Percentiles rank a stretch among this genome's conserved stretches.
These are phyloP conservation scores for Apophysomyces sp. DNA, from an alignment of 371 early-diverging fungal genomes.

Conservation along the genomic window DNA sequence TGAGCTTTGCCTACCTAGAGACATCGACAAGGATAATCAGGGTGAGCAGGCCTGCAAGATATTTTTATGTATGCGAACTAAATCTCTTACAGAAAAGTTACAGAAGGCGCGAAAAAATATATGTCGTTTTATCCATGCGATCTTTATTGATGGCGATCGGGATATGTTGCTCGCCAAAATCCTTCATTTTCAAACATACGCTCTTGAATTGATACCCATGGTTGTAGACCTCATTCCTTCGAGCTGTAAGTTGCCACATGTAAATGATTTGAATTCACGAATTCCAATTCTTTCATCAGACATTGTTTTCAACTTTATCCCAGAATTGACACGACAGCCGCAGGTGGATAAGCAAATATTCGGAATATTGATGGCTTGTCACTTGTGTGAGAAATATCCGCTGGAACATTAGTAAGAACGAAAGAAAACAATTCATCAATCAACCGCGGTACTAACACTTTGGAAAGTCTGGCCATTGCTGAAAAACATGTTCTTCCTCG, in stretches of 20 bases:
- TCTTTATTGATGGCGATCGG: slow-evolving; percentile 56
- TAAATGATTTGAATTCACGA: neutral
- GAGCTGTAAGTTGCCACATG: slow-evolving; percentile 30
- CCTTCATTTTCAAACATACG: slow-evolving; percentile 63
- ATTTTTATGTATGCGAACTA: neutral
- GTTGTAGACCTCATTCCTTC: slow-evolving; percentile 56
- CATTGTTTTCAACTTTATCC: slow-evolving; percentile 51
- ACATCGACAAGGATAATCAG: slow-evolving; percentile 25
- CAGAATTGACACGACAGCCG: slow-evolving; percentile 49
- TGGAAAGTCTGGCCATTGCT: slow-evolving; percentile 23
- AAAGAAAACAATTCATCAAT: neutral
- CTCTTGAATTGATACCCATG: slow-evolving; percentile 52
- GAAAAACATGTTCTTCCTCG: slow-evolving; percentile 41
- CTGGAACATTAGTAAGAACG: slow-evolving; percentile 42
- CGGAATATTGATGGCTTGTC: slow-evolving; percentile 47
- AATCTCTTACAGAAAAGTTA: slow-evolving; percentile 25
- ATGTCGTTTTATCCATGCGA: slow-evolving; percentile 54
- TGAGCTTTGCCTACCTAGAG: slow-evolving; percentile 22
- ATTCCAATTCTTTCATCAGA: slow-evolving; percentile 13
- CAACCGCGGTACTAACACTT: neutral
- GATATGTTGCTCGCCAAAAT: slow-evolving; percentile 55
- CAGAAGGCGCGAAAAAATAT: slow-evolving; percentile 40
- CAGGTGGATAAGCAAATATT: slow-evolving; percentile 49
- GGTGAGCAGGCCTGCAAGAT: slow-evolving; percentile 2
- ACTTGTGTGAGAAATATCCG: slow-evolving; percentile 51